phyloP scores from a whole-genome alignment of 805 yeast species.

The Ogataea trehalophila region DNA sequence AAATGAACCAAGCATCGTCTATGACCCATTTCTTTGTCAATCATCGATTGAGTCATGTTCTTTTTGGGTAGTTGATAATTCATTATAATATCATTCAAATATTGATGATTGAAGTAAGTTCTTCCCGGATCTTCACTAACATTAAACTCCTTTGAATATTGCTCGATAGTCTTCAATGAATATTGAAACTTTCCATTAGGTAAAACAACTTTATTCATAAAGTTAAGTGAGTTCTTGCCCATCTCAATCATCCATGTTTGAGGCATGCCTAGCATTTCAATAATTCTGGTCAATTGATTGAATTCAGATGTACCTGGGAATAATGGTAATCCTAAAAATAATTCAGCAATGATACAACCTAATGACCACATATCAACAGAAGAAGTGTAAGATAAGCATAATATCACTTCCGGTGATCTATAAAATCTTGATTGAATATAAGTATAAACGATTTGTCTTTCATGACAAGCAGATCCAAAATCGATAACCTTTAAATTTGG shows the following conservation, averaged over 20 bases:
- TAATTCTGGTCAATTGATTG: conserved; percentile 80
- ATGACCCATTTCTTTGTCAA: conserved; percentile 70
- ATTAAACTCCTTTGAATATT: conserved; percentile 48
- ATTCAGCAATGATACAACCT: conserved; percentile 56
- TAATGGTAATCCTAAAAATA: conserved; percentile 78
- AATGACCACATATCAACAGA: conserved; percentile 81
- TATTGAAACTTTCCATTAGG: conserved; percentile 26
- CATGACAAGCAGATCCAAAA: conserved; percentile 94
- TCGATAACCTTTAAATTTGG: conserved; percentile 91
- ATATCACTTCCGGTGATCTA: conserved; percentile 89
- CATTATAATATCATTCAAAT: conserved; percentile 67
- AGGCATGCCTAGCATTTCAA: conserved; percentile 78
- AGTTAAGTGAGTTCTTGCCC: conserved; percentile 78
- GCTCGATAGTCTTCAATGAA: conserved; percentile 36
- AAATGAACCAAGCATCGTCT: conserved; percentile 73
- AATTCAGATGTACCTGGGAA: conserved; percentile 95
- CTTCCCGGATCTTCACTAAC: conserved; percentile 73
- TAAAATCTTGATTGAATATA: conserved; percentile 91
- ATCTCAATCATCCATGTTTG: conserved; percentile 96
- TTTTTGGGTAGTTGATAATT: conserved; percentile 66
- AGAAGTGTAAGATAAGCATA: conserved; percentile 88
- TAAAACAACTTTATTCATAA: conserved; percentile 34
- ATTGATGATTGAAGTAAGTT: conserved; percentile 65
- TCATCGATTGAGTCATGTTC: conserved; percentile 46
- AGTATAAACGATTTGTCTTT: conserved; percentile 81